phyloP scores from a whole-genome alignment of 2,329 filamentous ascomycete species.

The Colletotrichum orchidophilum region DNA sequence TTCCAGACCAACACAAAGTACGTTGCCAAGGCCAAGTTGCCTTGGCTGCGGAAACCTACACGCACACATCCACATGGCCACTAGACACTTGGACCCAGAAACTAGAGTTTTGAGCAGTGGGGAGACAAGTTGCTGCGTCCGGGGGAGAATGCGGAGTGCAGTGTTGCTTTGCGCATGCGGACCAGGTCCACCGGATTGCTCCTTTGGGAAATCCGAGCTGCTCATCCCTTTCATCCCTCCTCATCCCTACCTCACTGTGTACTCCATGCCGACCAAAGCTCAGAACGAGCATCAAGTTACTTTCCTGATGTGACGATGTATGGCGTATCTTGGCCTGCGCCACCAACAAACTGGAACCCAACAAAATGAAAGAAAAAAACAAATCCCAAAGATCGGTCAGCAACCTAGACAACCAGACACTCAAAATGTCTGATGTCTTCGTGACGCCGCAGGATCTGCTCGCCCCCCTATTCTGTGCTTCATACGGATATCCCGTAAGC shows the following conservation, averaged over 20 bases:
- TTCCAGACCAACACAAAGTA: constrained; percentile 6
- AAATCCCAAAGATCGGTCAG: background rate
- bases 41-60: background rate
- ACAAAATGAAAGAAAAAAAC: background rate
- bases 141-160: constrained; percentile 29
- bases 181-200: constrained; percentile 18
- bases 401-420: background rate
- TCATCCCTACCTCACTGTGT: constrained; percentile 37
- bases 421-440: background rate
- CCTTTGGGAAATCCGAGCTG: constrained; percentile 27
- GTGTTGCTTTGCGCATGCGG: background rate
- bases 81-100: background rate
- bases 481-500: background rate
- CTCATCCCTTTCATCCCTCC: constrained; percentile 24
- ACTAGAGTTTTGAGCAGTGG: background rate
- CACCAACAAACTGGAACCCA: background rate
- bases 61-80: background rate
- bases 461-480: background rate
- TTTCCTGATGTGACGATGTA: background rate
- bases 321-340: background rate
- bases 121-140: background rate
- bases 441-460: background rate
- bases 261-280: constrained; percentile 40
- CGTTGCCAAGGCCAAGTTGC: no score
- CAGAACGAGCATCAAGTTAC: background rate